Percentiles rank a stretch among this genome's conserved stretches.
These are phyloP conservation scores for Periconia macrospinosa DNA, from an alignment of 2,329 filamentous ascomycete species.

Conservation along the genomic window DNA sequence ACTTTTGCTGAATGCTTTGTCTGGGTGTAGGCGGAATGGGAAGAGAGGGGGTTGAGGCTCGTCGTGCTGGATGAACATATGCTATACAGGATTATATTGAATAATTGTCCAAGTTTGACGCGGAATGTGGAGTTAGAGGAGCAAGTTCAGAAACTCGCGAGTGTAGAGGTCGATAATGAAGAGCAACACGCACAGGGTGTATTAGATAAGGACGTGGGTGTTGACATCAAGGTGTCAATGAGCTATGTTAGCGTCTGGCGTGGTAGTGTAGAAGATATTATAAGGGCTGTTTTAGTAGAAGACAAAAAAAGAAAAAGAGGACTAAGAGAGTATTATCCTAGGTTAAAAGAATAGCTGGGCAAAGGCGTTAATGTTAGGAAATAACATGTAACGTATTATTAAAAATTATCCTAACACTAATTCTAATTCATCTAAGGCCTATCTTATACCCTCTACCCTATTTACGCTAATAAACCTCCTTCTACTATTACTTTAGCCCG, in stretches of 20 bases:
- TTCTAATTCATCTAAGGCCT: too few species aligned
- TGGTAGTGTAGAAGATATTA: background rate
- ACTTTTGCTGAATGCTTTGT: background rate
- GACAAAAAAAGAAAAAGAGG: background rate
- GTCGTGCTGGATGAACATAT: background rate
- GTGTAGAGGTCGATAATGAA: background rate
- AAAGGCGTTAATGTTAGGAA: background rate
- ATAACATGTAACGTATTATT: too few species aligned
- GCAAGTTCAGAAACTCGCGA: background rate
- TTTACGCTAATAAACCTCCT: too few species aligned
- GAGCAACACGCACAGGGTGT: background rate
- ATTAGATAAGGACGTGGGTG: background rate
- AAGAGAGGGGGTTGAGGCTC: background rate
- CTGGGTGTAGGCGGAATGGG: background rate
- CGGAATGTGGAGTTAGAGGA: background rate
- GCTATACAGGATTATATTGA: background rate
- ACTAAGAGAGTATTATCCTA: background rate
- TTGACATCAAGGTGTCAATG: background rate
- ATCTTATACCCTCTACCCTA: too few species aligned
- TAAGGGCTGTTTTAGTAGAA: background rate
- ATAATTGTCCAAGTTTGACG: background rate
- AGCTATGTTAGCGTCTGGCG: background rate
- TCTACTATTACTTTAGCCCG: too few species aligned
- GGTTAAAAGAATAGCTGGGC: background rate
- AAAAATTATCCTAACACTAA: too few species aligned